Percentiles rank a stretch among this genome's conserved stretches.
These are phyloP conservation scores for Sclerotiophoma versabilis DNA, from an alignment of 2,329 filamentous ascomycete species.

Conservation along the genomic window DNA sequence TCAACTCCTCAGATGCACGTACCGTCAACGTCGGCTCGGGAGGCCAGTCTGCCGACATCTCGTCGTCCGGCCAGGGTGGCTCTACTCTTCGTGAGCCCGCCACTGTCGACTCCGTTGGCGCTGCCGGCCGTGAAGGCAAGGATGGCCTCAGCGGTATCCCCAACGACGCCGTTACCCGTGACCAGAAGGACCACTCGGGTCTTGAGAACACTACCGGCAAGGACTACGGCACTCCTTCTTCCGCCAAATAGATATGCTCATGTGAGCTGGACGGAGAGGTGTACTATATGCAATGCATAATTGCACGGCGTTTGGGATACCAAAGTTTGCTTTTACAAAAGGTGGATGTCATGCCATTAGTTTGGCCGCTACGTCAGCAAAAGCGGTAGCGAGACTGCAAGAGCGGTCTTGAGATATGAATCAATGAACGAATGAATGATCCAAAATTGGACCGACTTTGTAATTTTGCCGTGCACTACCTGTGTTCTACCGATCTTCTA, in stretches of 20 bases:
- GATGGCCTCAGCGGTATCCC: slow-evolving; percentile 65
- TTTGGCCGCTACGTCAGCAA: slow-evolving; percentile 7
- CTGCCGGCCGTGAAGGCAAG: slow-evolving; percentile 68
- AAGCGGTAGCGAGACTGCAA: slow-evolving; percentile 18
- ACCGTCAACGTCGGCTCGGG: slow-evolving; percentile 76
- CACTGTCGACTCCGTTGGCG: slow-evolving; percentile 58
- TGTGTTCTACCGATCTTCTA: neutral
- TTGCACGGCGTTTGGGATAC: slow-evolving; percentile 21
- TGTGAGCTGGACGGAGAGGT: neutral
- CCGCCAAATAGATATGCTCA: slow-evolving; percentile 4
- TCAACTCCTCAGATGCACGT: slow-evolving; percentile 73
- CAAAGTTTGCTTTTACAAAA: neutral
- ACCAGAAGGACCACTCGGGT: slow-evolving; percentile 52
- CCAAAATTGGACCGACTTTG: neutral
- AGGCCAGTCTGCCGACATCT: slow-evolving; percentile 53
- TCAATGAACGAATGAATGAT: slow-evolving; percentile 15
- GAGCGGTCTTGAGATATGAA: slow-evolving; percentile 20
- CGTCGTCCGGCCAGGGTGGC: slow-evolving; percentile 50
- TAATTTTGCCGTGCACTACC: neutral
- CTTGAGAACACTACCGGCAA: slow-evolving; percentile 49
- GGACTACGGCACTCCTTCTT: slow-evolving; percentile 11
- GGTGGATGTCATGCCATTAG: neutral
- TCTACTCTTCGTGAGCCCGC: slow-evolving; percentile 51
- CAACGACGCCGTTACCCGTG: slow-evolving; percentile 65
- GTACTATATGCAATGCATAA: slow-evolving; percentile 11